Evolutionary conservation across 192 early-diverging fungal species (phyloP).

Genomic region (Entomortierella beljakovae): DNA sequence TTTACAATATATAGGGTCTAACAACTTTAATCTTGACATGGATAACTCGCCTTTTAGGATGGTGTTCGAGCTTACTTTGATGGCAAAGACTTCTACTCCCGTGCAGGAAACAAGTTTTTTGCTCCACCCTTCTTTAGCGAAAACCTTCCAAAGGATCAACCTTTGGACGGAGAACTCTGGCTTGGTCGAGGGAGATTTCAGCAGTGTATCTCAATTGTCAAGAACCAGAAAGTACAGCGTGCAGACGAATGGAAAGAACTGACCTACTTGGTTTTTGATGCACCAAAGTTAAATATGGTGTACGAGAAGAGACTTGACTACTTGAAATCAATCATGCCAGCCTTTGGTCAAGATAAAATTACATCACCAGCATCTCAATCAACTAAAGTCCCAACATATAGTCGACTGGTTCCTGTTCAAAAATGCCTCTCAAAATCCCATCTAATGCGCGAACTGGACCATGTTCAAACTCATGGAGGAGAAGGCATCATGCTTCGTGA

Average conservation of each 20-base stretch:
- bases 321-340: slow-evolving; percentile 55
- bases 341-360: slow-evolving; percentile 28
- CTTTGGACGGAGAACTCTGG: slow-evolving; percentile 81
- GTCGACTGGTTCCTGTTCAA: slow-evolving; percentile 62
- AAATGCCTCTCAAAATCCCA: slow-evolving; percentile 56
- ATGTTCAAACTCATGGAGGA: slow-evolving; percentile 69
- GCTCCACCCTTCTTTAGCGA: slow-evolving; percentile 63
- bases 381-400: slow-evolving; percentile 43
- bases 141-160: slow-evolving; percentile 63
- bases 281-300: slow-evolving; percentile 57
- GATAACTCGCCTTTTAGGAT: slow-evolving; percentile 46
- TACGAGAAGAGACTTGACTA: slow-evolving; percentile 67
- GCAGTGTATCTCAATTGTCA: slow-evolving; percentile 73
- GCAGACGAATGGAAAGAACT: slow-evolving; percentile 63
- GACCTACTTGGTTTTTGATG: slow-evolving; percentile 74
- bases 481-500: slow-evolving; percentile 75
- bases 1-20: not conserved
- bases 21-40: not conserved
- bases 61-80: slow-evolving; percentile 77
- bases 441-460: slow-evolving; percentile 59
- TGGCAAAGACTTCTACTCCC: slow-evolving; percentile 61
- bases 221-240: slow-evolving; percentile 49
- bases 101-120: slow-evolving; percentile 68
- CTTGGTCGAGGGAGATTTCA: slow-evolving; percentile 72
- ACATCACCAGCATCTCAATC: not conserved